These are phyloP conservation scores for Cyberlindnera mississippiensis DNA, from an alignment of 805 yeast genomes.

Conservation along the genomic window DNA sequence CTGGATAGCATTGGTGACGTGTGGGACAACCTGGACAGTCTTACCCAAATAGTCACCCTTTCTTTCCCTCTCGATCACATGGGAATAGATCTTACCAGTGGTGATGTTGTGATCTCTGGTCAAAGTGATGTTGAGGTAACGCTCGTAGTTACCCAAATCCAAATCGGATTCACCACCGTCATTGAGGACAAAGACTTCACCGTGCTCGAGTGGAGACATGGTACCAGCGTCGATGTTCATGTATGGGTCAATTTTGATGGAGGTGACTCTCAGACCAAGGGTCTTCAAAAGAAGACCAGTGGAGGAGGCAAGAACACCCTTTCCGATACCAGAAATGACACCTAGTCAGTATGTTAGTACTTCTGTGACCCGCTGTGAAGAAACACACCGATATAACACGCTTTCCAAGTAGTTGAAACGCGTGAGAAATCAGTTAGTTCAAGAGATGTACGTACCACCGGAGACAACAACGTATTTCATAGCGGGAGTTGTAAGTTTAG, in stretches of 20 bases:
- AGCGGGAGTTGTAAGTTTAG: neutral
- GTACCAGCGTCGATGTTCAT: conserved; percentile 99
- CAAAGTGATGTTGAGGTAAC: conserved; percentile 89
- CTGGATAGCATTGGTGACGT: conserved; percentile 94
- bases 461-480: conserved; percentile 99
- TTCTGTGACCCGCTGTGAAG: too few species aligned
- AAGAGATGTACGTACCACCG: conserved; percentile 76
- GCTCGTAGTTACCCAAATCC: conserved; percentile 96
- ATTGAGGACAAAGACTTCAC: conserved; percentile 95
- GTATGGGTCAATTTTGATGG: conserved; percentile 97
- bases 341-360: conserved; percentile 5
- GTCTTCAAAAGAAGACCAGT: conserved; percentile 95
- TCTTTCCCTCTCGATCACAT: conserved; percentile 91
- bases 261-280: conserved; percentile 89
- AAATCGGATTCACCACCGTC: conserved; percentile 99
- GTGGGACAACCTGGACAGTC: conserved; percentile 99
- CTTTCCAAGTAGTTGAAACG: too few species aligned
- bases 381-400: too few species aligned
- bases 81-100: conserved; percentile 94
- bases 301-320: conserved; percentile 96
- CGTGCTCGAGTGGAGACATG: conserved; percentile 98
- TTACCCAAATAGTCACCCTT: conserved; percentile 97
- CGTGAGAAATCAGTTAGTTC: too few species aligned
- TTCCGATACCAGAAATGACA: conserved; percentile 98
- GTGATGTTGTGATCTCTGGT: conserved; percentile 96